Evolutionary conservation across 2,329 filamentous ascomycete genomes (phyloP), one percentile per base, ranked within the genome.

Genomic region (Didymellaceae sp.): DNA sequence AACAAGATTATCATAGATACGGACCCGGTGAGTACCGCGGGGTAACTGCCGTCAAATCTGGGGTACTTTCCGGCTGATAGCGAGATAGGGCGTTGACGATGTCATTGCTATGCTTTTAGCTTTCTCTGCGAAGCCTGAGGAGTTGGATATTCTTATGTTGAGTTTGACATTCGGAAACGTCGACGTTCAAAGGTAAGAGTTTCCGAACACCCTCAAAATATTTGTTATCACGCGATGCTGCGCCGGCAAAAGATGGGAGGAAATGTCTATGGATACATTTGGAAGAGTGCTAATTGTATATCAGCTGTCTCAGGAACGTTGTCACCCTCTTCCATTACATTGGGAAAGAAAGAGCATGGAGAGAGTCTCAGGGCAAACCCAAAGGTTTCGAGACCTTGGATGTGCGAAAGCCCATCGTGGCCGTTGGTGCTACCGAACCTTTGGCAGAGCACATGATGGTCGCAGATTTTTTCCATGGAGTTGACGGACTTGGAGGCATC

Each of bases 111-210:
- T 97, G 72, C 81, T 99, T 25, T 81, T 97, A 41, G 92, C 94
- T 4, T 83, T 97, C 53, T 88, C 91, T 44, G 86, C 90, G 25
- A 85, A 84, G 18, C 83, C 88, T 0, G 89, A 96, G 61, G 93
- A 97, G 68, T 80, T 97, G 17, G 90, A 97, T 71, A 79, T 97
- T 26, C 74, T 89, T 37, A 82, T 97, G 73, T 81, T 99, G 48
- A 96, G 91, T 1, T 82, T 97, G 53, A 96, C 92, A 1, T 97
- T 94, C 73, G 94, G 94, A 48, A 99, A 99, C 70, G 90, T 97
- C 17, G 86, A 92, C 61, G 85, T 96, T 13, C 82, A 91, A 56
- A 92, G 86, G 89, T 91, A n/a, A n/a, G n/a, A n/a, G n/a, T n/a
- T n/a, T n/a, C n/a, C n/a, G n/a, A n/a, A n/a, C n/a, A n/a, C n/a